phyloP scores from a whole-genome alignment of 352 stramenopile genomes.

The Vaucheria bursata region DNA sequence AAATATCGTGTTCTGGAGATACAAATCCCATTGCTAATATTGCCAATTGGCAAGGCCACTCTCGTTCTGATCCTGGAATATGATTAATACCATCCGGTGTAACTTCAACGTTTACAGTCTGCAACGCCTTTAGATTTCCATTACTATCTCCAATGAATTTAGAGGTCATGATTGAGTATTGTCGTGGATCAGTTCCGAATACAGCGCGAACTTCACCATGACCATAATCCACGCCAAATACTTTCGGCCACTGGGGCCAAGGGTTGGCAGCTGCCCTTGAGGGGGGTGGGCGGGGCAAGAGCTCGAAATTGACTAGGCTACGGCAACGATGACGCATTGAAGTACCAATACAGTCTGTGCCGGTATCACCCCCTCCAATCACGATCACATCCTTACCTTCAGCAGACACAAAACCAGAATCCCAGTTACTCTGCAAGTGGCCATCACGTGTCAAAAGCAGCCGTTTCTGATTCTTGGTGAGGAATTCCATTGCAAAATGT shows the following conservation, averaged over 20 bases:
- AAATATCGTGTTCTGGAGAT: constrained; percentile 75
- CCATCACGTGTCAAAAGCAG: constrained; percentile 85
- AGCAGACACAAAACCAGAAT: constrained; percentile 81
- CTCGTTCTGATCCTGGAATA: constrained; percentile 71
- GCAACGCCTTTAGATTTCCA: constrained; percentile 62
- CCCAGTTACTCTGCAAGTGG: constrained; percentile 87
- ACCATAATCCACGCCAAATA: constrained; percentile 94
- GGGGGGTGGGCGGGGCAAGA: constrained; percentile 79
- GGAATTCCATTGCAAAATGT: constrained; percentile 91
- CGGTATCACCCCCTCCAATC: constrained; percentile 77
- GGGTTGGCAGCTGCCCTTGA: constrained; percentile 83
- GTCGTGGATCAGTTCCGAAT: constrained; percentile 65
- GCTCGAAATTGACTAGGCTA: constrained; percentile 90
- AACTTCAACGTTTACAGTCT: constrained; percentile 67
- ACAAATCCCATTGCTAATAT: constrained; percentile 95
- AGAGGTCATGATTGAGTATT: constrained; percentile 83
- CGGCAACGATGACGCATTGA: constrained; percentile 90
- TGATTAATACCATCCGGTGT: constrained; percentile 52
- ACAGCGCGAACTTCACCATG: constrained; percentile 82
- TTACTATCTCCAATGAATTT: constrained; percentile 65
- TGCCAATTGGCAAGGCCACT: constrained; percentile 84
- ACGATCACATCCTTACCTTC: constrained; percentile 95
- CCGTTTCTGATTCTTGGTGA: constrained; percentile 95
- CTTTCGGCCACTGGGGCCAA: constrained; percentile 92
- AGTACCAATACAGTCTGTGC: constrained; percentile 95